These are phyloP conservation scores for Fusarium floridanum DNA, from an alignment of 2,329 filamentous ascomycete genomes.

Conservation along the genomic window DNA sequence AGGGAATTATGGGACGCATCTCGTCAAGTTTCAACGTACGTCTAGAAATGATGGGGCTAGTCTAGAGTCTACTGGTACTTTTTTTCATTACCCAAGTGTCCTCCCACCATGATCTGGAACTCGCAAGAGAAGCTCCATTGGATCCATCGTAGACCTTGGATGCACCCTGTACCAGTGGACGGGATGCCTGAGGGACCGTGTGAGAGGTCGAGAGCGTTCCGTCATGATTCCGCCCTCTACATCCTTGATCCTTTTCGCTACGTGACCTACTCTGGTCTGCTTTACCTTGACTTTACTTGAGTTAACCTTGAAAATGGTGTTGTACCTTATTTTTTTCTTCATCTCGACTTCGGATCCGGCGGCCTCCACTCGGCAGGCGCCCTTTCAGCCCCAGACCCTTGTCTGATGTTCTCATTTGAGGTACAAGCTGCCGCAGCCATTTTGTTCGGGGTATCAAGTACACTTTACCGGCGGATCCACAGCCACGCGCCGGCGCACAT, in stretches of 20 bases:
- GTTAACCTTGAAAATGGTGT: slow-evolving; percentile 6
- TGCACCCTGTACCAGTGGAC: neutral
- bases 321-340: slow-evolving; percentile 1
- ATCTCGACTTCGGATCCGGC: slow-evolving; percentile 23
- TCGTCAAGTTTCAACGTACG: neutral
- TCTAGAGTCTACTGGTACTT: neutral
- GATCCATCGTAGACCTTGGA: neutral
- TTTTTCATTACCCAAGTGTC: neutral
- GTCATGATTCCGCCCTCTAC: slow-evolving; percentile 1
- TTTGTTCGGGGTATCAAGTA: neutral
- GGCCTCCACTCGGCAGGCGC: slow-evolving; percentile 7
- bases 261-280: neutral
- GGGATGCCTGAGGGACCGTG: neutral
- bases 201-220: neutral
- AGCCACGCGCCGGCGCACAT: slow-evolving; percentile 24
- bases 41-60: neutral
- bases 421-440: neutral
- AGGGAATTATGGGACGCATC: neutral
- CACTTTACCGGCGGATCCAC: slow-evolving; percentile 16
- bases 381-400: slow-evolving; percentile 3
- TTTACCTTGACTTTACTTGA: neutral
- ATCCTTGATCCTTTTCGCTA: slow-evolving; percentile 1
- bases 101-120: neutral
- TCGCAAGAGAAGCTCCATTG: neutral
- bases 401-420: neutral